These are phyloP conservation scores for Umbilicus rupestris DNA, from an alignment of 164 flowering plant genomes.

Conservation along the genomic window DNA sequence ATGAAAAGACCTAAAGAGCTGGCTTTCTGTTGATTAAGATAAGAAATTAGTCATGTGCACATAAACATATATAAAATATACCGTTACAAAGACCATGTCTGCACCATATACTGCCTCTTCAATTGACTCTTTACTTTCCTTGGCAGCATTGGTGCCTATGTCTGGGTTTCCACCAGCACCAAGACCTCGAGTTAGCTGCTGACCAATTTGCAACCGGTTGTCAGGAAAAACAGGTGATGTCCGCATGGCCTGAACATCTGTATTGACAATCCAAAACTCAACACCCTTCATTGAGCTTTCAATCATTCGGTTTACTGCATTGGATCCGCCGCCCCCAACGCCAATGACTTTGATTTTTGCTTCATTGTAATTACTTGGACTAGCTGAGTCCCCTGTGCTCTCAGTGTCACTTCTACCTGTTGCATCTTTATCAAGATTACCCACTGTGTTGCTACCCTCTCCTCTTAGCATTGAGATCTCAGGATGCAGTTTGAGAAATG, in stretches of 20 bases:
- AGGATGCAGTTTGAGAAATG: conserved; percentile 67
- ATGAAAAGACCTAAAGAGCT: background rate
- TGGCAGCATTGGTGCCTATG: conserved; percentile 93
- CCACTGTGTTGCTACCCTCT: conserved; percentile 35
- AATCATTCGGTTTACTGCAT: conserved; percentile 97
- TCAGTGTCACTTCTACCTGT: conserved; percentile 39
- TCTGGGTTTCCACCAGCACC: conserved; percentile 99
- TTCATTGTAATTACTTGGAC: conserved; percentile 42
- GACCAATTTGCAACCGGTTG: conserved; percentile 82
- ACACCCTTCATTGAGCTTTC: conserved; percentile 94
- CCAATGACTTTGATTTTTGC: conserved; percentile 97
- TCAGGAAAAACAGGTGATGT: conserved; percentile 82
- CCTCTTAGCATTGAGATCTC: conserved; percentile 87
- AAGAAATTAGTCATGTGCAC: background rate
- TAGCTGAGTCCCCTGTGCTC: conserved; percentile 31
- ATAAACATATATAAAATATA: conserved; percentile 13
- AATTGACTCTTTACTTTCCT: conserved; percentile 71
- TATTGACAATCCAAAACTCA: conserved; percentile 98
- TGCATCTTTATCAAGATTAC: conserved; percentile 44
- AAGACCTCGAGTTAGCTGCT: conserved; percentile 88
- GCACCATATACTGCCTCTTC: conserved; percentile 84
- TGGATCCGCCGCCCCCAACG: conserved; percentile 98
- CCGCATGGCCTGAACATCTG: conserved; percentile 92
- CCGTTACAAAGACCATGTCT: conserved; percentile 97
- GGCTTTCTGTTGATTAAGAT: background rate